A percentile compares a stretch with the other conserved stretches of the same genome.
phyloP scores from a whole-genome alignment of 2,329 filamentous ascomycete genomes.

The Colletotrichum sp. region DNA sequence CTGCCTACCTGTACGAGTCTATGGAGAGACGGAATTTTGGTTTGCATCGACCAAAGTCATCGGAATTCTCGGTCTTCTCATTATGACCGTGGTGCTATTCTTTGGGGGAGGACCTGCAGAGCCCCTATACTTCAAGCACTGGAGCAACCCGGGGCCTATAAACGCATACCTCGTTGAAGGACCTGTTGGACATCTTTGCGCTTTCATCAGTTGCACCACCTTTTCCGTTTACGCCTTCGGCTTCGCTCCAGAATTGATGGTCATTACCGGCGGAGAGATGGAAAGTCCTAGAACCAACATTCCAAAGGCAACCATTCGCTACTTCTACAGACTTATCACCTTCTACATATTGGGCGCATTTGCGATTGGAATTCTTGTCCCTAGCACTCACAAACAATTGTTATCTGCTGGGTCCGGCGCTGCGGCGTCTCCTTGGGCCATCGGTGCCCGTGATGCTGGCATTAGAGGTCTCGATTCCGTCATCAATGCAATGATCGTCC shows the following conservation, averaged over 20 bases:
- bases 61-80: slow-evolving; percentile 64
- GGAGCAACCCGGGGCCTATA: slow-evolving; percentile 2
- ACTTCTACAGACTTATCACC: slow-evolving; percentile 28
- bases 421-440: slow-evolving; percentile 52
- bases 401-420: slow-evolving; percentile 25
- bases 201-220: slow-evolving; percentile 22
- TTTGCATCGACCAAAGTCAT: slow-evolving; percentile 57
- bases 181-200: slow-evolving; percentile 20
- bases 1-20: slow-evolving; percentile 27
- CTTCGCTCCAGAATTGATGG: slow-evolving; percentile 22
- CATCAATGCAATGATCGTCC: slow-evolving; percentile 59
- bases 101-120: slow-evolving; percentile 20
- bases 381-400: slow-evolving; percentile 54
- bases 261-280: slow-evolving; percentile 27
- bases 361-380: slow-evolving; percentile 57
- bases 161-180: neutral
- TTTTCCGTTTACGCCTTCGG: slow-evolving; percentile 25
- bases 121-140: slow-evolving; percentile 21
- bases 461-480: slow-evolving; percentile 57
- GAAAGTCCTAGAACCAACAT: slow-evolving; percentile 50
- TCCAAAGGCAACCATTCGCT: slow-evolving; percentile 26
- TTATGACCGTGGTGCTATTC: slow-evolving; percentile 56
- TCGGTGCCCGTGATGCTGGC: slow-evolving; percentile 55
- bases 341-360: slow-evolving; percentile 55
- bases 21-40: slow-evolving; percentile 64